phyloP scores from a whole-genome alignment of 805 yeast genomes.

The Ogataea wickerhamii region DNA sequence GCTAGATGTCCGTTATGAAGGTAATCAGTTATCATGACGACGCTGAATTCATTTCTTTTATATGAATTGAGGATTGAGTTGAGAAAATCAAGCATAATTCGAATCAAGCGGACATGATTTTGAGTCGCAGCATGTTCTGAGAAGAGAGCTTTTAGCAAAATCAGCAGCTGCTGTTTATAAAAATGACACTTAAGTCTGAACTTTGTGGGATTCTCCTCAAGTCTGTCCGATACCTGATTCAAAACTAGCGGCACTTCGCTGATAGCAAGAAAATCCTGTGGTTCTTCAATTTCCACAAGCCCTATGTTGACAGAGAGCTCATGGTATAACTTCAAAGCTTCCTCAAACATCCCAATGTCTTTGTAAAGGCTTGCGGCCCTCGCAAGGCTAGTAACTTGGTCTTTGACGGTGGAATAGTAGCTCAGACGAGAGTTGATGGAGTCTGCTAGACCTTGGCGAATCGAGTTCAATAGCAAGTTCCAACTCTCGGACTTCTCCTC shows the following conservation, averaged over 20 bases:
- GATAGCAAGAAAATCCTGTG: conserved; percentile 10
- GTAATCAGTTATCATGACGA: conserved; percentile 40
- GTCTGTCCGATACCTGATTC: neutral
- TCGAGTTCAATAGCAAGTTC: conserved; percentile 39
- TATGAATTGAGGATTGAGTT: conserved; percentile 23
- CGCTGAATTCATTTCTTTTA: conserved; percentile 40
- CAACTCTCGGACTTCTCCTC: conserved; percentile 49
- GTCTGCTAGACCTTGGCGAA: conserved; percentile 48
- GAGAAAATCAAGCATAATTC: conserved; percentile 23
- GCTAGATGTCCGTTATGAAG: conserved; percentile 21
- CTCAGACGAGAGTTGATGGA: conserved; percentile 51
- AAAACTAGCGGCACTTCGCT: conserved; percentile 1
- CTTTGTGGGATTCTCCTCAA: conserved; percentile 5
- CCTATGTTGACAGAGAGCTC: conserved; percentile 33
- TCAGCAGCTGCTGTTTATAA: conserved; percentile 18
- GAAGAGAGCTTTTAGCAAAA: conserved; percentile 25
- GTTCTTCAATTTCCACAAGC: conserved; percentile 14
- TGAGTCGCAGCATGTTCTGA: conserved; percentile 28
- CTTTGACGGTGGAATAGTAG: conserved; percentile 31
- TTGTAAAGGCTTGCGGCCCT: conserved; percentile 38
- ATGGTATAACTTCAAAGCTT: conserved; percentile 52
- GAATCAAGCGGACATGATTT: conserved; percentile 29
- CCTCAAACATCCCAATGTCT: conserved; percentile 56
- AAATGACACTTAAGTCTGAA: conserved; percentile 22
- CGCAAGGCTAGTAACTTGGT: conserved; percentile 11